Percentiles rank a stretch among this genome's conserved stretches.
Evolutionary conservation across 257 asterid genomes (phyloP).

Genomic region (Nicotiana attenuata): DNA sequence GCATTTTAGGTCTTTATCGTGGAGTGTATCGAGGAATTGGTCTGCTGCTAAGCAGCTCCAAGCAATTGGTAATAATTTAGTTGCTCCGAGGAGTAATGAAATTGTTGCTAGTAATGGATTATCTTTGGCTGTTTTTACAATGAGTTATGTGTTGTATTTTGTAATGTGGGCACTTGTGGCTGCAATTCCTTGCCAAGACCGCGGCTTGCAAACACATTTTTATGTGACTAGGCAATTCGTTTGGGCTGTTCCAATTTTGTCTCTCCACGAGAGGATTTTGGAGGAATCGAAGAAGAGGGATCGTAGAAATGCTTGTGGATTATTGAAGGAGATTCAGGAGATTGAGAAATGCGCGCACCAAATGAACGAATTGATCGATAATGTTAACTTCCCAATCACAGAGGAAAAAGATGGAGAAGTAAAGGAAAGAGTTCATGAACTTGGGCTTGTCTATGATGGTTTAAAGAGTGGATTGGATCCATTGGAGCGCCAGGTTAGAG

Average conservation of each 20-base stretch:
- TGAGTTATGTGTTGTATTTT: constrained; percentile 72
- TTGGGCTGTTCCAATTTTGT: constrained; percentile 58
- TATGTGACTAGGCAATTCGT: constrained; percentile 40
- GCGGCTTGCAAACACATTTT: constrained; percentile 80
- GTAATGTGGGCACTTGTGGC: constrained; percentile 96
- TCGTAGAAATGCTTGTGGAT: constrained; percentile 61
- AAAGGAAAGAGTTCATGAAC: constrained; percentile 56
- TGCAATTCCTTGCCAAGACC: constrained; percentile 95
- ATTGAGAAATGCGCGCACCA: constrained; percentile 53
- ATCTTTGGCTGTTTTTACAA: constrained; percentile 59
- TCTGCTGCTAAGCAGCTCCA: constrained; percentile 87
- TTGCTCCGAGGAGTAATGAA: constrained; percentile 56
- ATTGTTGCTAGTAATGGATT: constrained; percentile 56
- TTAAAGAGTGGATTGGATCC: constrained; percentile 76
- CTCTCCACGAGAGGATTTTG: constrained; percentile 76
- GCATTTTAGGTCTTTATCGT: constrained; percentile 73
- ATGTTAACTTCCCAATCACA: constrained; percentile 49
- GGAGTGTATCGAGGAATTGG: constrained; percentile 98
- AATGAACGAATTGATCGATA: constrained; percentile 59
- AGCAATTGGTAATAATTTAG: constrained; percentile 68
- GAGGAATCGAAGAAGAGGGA: constrained; percentile 80
- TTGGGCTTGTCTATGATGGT: constrained; percentile 39
- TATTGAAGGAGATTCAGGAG: constrained; percentile 80
- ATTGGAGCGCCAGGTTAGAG: constrained; percentile 68
- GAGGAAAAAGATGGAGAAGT: constrained; percentile 69